These are phyloP conservation scores for Babesia divergens DNA, from an alignment of 169 alveolate species.

Conservation along the genomic window DNA sequence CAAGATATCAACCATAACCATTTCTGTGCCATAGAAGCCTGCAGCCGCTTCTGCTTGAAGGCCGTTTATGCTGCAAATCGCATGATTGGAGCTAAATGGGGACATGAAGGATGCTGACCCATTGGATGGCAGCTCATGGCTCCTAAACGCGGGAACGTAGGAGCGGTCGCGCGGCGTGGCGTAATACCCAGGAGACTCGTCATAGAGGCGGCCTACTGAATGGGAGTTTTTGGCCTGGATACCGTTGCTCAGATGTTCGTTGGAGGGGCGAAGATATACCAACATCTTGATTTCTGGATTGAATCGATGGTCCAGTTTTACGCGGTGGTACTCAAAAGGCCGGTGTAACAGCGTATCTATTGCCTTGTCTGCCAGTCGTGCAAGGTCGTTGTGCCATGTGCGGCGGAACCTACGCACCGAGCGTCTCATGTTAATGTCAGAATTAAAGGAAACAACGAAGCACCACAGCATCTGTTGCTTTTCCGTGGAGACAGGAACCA, in stretches of 20 bases:
- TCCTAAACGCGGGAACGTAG: constrained; percentile 9
- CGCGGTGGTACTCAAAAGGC: constrained; percentile 4
- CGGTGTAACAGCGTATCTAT: not conserved
- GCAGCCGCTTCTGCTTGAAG: not conserved
- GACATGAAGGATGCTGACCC: not conserved
- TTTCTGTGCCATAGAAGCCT: not conserved
- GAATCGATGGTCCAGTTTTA: constrained; percentile 11
- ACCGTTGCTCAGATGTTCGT: not conserved
- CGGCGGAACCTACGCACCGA: not conserved
- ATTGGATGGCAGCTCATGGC: constrained; percentile 3
- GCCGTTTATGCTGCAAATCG: not conserved
- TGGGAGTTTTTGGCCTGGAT: not conserved
- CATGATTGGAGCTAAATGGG: not conserved
- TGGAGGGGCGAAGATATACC: not conserved
- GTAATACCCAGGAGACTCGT: not conserved
- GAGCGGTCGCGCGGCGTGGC: constrained; percentile 9
- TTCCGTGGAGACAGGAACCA: constrained; percentile 11
- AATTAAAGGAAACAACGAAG: constrained; percentile 20
- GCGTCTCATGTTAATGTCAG: not conserved
- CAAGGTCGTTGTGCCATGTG: constrained; percentile 14
- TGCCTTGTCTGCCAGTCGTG: not conserved
- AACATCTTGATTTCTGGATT: constrained; percentile 36
- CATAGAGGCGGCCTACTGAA: not conserved
- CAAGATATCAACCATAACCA: not conserved
- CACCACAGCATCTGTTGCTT: not conserved